phyloP scores from a whole-genome alignment of 1,284 basidiomycete species.

The Cryptococcus sp. region DNA sequence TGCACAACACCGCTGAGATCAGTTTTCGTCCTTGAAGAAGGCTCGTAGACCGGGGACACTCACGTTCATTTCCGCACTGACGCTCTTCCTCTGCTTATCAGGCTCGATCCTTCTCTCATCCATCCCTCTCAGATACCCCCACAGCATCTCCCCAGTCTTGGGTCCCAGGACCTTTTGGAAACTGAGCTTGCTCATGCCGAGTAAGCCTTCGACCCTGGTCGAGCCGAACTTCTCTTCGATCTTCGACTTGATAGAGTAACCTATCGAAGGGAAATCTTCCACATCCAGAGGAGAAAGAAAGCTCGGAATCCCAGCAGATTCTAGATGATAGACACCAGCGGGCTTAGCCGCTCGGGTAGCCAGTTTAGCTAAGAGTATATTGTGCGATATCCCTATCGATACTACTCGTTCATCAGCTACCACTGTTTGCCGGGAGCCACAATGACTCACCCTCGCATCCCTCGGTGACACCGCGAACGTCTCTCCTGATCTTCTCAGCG shows the following conservation, averaged over 20 bases:
- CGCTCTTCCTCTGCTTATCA: slow-evolving; percentile 79
- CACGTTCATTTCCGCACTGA: slow-evolving; percentile 89
- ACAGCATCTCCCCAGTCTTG: slow-evolving; percentile 78
- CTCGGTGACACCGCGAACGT: slow-evolving; percentile 69
- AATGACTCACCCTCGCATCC: slow-evolving; percentile 70
- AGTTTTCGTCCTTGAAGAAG: background rate
- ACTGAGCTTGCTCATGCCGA: slow-evolving; percentile 64
- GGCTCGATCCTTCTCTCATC: slow-evolving; percentile 78
- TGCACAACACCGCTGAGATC: slow-evolving; percentile 39
- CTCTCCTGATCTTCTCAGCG: slow-evolving; percentile 75
- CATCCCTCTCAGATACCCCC: slow-evolving; percentile 77
- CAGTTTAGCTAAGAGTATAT: slow-evolving; percentile 87
- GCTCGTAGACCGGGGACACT: slow-evolving; percentile 47
- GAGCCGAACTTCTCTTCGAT: slow-evolving; percentile 71
- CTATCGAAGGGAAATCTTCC: slow-evolving; percentile 85
- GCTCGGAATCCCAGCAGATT: slow-evolving; percentile 42
- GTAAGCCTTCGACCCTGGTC: slow-evolving; percentile 67
- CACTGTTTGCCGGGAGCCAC: background rate
- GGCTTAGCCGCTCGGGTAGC: slow-evolving; percentile 92
- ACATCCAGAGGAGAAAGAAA: slow-evolving; percentile 79
- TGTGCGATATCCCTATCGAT: slow-evolving; percentile 87
- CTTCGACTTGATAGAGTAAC: slow-evolving; percentile 67
- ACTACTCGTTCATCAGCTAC: slow-evolving; percentile 56
- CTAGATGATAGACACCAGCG: slow-evolving; percentile 68
- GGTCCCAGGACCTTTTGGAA: slow-evolving; percentile 77